Base-by-base conservation (phyloP, 257 asterid genomes). In the Capsicum rhomboideum region DNA sequence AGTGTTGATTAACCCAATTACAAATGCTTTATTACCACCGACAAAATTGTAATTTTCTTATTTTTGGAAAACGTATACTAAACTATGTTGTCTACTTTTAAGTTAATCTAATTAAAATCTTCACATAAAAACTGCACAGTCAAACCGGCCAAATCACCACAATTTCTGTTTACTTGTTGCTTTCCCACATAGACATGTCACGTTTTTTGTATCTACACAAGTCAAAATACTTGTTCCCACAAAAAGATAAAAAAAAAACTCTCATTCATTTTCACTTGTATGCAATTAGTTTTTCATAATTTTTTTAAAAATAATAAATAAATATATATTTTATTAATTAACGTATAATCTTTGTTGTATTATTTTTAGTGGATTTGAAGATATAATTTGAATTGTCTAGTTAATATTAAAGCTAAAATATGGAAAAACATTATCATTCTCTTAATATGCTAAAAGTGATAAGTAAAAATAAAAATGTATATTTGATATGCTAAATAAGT, bases 91-190 rank as follows among this genome's bases (percentile, higher is more conserved):
- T 66, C 58, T 74, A 46, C 13, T 21, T 75, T 49, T 23, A 75
- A 67, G 12, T 16, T 21, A 23, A 6, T n/a, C n/a, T n/a, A 66
- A 13, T 12, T 5, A 31, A 31, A 67, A 67, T 29, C 0, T 37
- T 29, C 74, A 31, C 23, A 37, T 34, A 34, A 17, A 68, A 68
- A 68, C 10, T n/a, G 53, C 74, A 31, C 28, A 18, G 86, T 84
- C 86, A 87, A 82, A 77, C 87, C 89, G 84, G 82, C 87, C 86
- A 42, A 77, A 72, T 55, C 72, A 37, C 46, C 75, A 78, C 17
- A 14, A 71, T 23, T 68, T 46, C 55, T 23, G 58, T 78, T 80
- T 67, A 75, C 59, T 64, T 82, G 71, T 80, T 50, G 44, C 68
- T 6, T 67, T 44, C 55, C n/a, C 26, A 20, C 92, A 42, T 16